A percentile compares a stretch with the other conserved stretches of the same genome.
These are phyloP conservation scores for Dentipellis sp. DNA, from an alignment of 768 basidiomycete species.

Conservation along the genomic window DNA sequence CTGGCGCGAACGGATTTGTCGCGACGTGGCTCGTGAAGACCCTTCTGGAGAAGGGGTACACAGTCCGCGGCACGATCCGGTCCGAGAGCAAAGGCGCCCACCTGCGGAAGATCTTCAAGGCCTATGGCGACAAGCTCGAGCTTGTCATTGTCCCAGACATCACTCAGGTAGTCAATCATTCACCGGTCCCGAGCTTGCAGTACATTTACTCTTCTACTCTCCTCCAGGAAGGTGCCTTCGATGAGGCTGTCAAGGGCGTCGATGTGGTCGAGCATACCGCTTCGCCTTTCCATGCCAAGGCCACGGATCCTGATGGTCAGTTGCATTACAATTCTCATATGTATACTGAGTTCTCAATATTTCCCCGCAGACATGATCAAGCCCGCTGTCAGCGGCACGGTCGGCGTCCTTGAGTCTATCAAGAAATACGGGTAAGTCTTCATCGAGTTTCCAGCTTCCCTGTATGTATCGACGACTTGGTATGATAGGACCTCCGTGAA, in stretches of 20 bases:
- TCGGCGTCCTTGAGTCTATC: conserved; percentile 24
- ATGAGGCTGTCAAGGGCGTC: conserved; percentile 34
- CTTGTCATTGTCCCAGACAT: conserved; percentile 40
- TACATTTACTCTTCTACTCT: background rate
- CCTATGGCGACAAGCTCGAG: conserved; percentile 27
- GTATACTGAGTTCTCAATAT: background rate
- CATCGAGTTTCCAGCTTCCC: background rate
- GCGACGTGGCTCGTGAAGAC: conserved; percentile 22
- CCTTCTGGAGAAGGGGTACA: conserved; percentile 30
- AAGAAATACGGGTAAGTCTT: conserved; percentile 21
- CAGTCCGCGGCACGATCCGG: conserved; percentile 36
- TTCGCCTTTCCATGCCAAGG: conserved; percentile 23
- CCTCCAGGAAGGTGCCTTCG: conserved; percentile 24
- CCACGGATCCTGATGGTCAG: conserved; percentile 14
- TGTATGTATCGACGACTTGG: background rate
- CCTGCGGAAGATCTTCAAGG: conserved; percentile 27
- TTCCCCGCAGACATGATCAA: conserved; percentile 22
- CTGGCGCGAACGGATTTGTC: conserved; percentile 11
- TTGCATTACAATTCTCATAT: background rate
- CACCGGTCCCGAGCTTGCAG: background rate
- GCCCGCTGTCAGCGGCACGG: conserved; percentile 32
- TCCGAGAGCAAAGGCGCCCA: conserved; percentile 33
- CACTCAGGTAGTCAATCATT: conserved; percentile 21
- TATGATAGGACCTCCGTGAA: conserved; percentile 23
- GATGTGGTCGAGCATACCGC: conserved; percentile 29